Evolutionary conservation across 73 alveolate species (phyloP).

Genomic region (Tetrahymena borealis): DNA sequence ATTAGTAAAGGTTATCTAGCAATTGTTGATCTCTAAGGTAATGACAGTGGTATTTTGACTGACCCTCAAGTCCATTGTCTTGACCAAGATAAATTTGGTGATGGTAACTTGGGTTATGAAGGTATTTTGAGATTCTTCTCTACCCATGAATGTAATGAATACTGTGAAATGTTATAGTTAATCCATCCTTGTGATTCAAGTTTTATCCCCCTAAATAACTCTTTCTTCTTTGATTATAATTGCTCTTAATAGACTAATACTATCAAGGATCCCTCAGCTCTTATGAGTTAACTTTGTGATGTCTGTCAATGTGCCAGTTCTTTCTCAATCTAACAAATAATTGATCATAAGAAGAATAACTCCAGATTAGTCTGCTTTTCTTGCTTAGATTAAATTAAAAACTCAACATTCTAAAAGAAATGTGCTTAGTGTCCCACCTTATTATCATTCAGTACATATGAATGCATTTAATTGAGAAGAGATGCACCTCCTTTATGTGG

Average conservation of each 20-base stretch:
- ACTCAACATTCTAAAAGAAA: not conserved
- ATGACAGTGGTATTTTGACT: conserved; percentile 9
- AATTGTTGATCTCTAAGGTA: conserved; percentile 47
- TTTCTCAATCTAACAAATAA: not conserved
- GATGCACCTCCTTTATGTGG: not conserved
- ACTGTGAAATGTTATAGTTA: not conserved
- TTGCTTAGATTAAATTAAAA: not conserved
- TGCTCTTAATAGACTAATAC: not conserved
- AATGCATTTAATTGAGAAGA: not conserved
- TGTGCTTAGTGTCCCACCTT: not conserved
- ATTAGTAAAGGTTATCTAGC: conserved; percentile 45
- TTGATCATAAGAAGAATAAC: not conserved
- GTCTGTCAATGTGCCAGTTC: not conserved
- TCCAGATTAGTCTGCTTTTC: not conserved
- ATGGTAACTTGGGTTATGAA: conserved; percentile 47
- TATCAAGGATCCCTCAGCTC: not conserved
- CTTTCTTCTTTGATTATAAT: not conserved
- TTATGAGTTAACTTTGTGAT: not conserved
- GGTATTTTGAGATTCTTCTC: conserved; percentile 54
- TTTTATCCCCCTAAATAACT: not conserved
- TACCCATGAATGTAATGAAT: conserved; percentile 31
- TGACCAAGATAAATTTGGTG: conserved; percentile 47
- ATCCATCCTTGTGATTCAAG: not conserved
- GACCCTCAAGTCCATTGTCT: conserved; percentile 48
- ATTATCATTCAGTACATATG: not conserved